Evolutionary conservation across 495 filamentous ascomycete species (phyloP).

Genomic region (Hypoxylon trugodes): DNA sequence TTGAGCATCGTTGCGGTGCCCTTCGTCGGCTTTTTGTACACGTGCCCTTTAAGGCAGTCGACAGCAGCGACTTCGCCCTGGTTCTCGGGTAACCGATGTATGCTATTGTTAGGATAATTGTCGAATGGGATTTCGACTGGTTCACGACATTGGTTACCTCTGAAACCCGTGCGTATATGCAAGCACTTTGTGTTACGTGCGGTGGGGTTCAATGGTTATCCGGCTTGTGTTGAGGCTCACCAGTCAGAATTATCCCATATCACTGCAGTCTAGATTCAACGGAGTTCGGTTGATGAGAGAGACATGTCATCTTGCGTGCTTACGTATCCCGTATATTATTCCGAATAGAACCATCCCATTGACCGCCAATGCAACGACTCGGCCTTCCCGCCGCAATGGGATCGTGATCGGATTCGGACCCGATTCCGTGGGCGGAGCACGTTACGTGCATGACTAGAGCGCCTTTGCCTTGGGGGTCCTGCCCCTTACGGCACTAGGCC

Average conservation of each 20-base stretch:
- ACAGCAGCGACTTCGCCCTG: neutral
- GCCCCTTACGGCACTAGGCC: neutral
- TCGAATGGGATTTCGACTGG: neutral
- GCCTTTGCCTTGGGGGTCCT: neutral
- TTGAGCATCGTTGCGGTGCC: neutral
- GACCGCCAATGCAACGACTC: neutral
- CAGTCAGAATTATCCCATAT: neutral
- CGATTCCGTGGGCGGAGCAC: neutral
- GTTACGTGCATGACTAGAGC: neutral
- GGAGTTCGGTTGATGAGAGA: neutral
- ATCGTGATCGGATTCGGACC: neutral
- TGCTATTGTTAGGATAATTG: neutral
- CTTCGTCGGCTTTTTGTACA: slow-evolving; percentile 16
- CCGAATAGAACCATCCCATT: neutral
- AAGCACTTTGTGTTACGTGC: slow-evolving; percentile 35
- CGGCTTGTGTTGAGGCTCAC: slow-evolving; percentile 8
- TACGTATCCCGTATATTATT: neutral
- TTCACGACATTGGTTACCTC: neutral
- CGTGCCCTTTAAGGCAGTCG: slow-evolving; percentile 18
- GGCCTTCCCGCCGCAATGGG: neutral
- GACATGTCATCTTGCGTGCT: neutral
- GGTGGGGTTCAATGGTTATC: slow-evolving; percentile 10
- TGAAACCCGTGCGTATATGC: slow-evolving; percentile 24
- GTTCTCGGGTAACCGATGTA: slow-evolving; percentile 9
- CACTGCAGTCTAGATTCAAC: neutral